Evolutionary conservation across 306 rosid genomes (phyloP), one percentile per base, ranked within the genome.

Genomic region (Rubus idaeus): DNA sequence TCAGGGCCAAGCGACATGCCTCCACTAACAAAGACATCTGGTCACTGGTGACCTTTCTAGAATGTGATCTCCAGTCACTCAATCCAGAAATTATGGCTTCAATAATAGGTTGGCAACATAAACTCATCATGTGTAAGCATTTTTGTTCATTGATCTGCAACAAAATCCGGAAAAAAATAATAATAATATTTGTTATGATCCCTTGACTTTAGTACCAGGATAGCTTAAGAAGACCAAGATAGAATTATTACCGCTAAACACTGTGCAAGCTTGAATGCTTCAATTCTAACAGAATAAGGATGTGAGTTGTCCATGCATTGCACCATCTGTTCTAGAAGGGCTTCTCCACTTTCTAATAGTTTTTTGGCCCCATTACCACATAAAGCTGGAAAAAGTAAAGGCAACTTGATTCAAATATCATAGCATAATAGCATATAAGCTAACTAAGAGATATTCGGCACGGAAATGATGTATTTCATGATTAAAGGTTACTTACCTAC

Each of bases 251-350:
- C 98, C 86, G 80, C 78, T 82, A 94, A 82, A 80, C 91, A 82
- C 77, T 86, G 92, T 77, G 96, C 91, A 60, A 94, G 93, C 84
- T 81, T 88, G 85, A 91, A 94, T 23, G 86, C 97, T 83, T 88
- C 93, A 41, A 85, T 75, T 63, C 88, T 90, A 83, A 92, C 85
- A 77, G 75, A 81, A 68, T 75, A 76, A 71, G 97, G 87, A 76
- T 84, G 66, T 13, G 90, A 88, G 47, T 77, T 79, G 78, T 81
- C 88, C 96, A 94, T 90, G 73, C 92, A 90, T 68, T 78, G 88
- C 81, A 89, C 87, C 83, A 87, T 79, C 83, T 81, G 83, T 83
- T 73, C 77, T 23, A 86, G 77, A 83, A 91, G 84, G 20, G 45
- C 81, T 63, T 89, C 85, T 79, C 91, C 97, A 80, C 71, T 75